Evolutionary conservation across 768 basidiomycete genomes (phyloP).

Genomic region (Xerocomellus intermedius): DNA sequence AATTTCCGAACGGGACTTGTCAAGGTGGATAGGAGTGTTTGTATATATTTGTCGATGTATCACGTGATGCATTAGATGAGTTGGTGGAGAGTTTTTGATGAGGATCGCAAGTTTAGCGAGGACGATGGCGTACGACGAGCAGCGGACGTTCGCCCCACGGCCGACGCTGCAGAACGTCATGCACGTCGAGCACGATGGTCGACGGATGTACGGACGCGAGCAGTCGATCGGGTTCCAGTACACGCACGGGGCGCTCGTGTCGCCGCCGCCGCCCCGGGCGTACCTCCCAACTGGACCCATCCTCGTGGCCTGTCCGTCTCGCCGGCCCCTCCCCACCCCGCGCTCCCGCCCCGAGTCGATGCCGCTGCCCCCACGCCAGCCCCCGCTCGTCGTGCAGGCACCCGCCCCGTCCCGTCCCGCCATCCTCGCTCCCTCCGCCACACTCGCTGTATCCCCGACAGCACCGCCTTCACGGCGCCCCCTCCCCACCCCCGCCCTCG

Average conservation of each 20-base stretch:
- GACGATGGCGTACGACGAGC: slow-evolving; percentile 26
- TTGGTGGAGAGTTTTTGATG: slow-evolving; percentile 7
- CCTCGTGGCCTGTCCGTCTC: slow-evolving; percentile 21
- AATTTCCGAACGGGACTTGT: slow-evolving; percentile 69
- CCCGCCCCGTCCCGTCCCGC: slow-evolving; percentile 32
- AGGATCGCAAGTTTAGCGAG: background rate
- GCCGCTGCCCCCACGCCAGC: slow-evolving; percentile 16
- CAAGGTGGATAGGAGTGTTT: slow-evolving; percentile 19
- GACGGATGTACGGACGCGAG: background rate
- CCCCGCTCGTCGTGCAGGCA: slow-evolving; percentile 27
- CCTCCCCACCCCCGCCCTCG: slow-evolving; percentile 19
- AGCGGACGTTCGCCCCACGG: slow-evolving; percentile 9
- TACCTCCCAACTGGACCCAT: slow-evolving; percentile 12
- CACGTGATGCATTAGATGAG: slow-evolving; percentile 17
- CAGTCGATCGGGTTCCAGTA: slow-evolving; percentile 24
- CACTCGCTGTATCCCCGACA: slow-evolving; percentile 16
- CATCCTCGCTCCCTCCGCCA: slow-evolving; percentile 25
- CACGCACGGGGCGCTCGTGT: slow-evolving; percentile 4
- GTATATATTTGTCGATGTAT: slow-evolving; percentile 11
- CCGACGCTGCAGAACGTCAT: slow-evolving; percentile 9
- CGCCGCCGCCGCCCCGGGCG: slow-evolving; percentile 9
- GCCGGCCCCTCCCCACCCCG: slow-evolving; percentile 30
- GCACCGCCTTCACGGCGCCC: slow-evolving; percentile 20
- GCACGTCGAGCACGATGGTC: slow-evolving; percentile 13
- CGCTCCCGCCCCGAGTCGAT: slow-evolving; percentile 29